Conservation (phyloP, 768 basidiomycete genomes). For the Clathrus columnatus region DNA sequence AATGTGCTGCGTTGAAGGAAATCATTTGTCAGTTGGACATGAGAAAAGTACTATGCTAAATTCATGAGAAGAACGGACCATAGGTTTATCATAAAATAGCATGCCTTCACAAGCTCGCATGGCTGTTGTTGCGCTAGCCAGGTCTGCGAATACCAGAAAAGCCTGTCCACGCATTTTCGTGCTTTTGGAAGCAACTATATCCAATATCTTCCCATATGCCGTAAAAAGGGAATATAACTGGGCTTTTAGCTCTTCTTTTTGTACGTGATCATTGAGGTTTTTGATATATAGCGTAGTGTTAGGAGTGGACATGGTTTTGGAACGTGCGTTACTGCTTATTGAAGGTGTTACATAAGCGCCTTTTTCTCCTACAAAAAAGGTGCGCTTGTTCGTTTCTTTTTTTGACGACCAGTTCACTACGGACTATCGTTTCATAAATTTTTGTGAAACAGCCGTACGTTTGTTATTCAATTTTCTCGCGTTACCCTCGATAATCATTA, state of each 20-base stretch:
- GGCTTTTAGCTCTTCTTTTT: constrained; percentile 78
- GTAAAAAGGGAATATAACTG: constrained; percentile 87
- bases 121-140: constrained; percentile 83
- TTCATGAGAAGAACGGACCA: constrained; percentile 46
- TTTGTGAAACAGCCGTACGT: not conserved
- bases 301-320: constrained; percentile 44
- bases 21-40: constrained; percentile 6
- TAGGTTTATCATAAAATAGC: constrained; percentile 84
- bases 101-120: constrained; percentile 91
- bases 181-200: constrained; percentile 83
- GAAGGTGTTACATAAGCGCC: not conserved
- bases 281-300: constrained; percentile 86
- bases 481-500: no score
- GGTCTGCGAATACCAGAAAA: constrained; percentile 91
- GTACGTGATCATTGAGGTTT: constrained; percentile 87
- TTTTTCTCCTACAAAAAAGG: not conserved
- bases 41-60: constrained; percentile 15
- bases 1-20: constrained; percentile 53
- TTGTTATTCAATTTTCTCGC: not conserved
- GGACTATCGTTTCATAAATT: no score
- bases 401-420: no score
- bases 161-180: constrained; percentile 88
- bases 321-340: constrained; percentile 15
- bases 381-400: no score
- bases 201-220: constrained; percentile 88